Base-by-base conservation (phyloP, 1,284 basidiomycete species). In the Coniophora puteana region DNA sequence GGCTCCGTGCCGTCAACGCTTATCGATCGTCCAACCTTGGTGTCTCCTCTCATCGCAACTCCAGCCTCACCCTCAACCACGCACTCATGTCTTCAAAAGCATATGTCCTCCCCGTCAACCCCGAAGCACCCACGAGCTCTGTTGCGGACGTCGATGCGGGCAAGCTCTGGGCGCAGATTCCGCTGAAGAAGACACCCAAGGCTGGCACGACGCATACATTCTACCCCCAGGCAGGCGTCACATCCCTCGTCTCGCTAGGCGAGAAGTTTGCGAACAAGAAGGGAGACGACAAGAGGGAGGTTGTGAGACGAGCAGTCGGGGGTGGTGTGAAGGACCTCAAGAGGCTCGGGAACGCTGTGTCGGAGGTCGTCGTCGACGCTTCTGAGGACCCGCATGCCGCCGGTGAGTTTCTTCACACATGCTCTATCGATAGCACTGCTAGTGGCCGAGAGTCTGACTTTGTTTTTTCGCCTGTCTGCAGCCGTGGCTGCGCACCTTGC, bases 401-500 rank as follows among this genome's bases (percentile, higher is more conserved):
- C 44, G 82, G 84, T 85, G 48, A 40, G 65, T 27, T 28, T 32
- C 16, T 17, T 23, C 38, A 1, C 2, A 7, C 34, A 24, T 5
- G n/a, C 7, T 5, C 13, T 8, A 10, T 5, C 1, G 18, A 12
- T 14, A n/a, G n/a, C n/a, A n/a, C n/a, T n/a, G n/a, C n/a, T n/a
- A n/a, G n/a, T n/a, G n/a, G n/a, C n/a, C n/a, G n/a, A n/a, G n/a
- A n/a, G n/a, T n/a, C n/a, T n/a, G n/a, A 10, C 1, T 24, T 46
- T 36, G 47, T 24, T 10, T 36, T 2, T 14, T 1, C 8, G 25
- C 23, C 13, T 8, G 21, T 16, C 12, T 22, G 6, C 48, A 85
- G 89, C 89, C 26, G 85, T 89, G 38, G 88, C 80, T 4, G 79
- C 89, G 2, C 71, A 87, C 52, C 69, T 92, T 45, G 83, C 85